Percentiles rank a stretch among this genome's conserved stretches.
These are phyloP conservation scores for Heliosperma pusillum DNA, from an alignment of 148 eudicot genomes.

Conservation along the genomic window DNA sequence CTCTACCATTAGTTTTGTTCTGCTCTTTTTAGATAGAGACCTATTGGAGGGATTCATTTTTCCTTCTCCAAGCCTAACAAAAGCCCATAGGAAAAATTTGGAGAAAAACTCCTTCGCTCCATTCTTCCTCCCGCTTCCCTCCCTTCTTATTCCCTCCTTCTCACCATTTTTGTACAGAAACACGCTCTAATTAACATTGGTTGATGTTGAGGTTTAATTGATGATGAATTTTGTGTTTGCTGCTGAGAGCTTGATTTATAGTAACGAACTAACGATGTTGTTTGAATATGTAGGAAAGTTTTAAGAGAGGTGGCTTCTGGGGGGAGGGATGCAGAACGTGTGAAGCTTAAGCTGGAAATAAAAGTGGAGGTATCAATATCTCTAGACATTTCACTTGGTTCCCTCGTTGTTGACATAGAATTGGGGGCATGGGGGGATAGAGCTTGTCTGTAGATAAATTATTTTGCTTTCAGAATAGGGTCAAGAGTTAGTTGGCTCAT, in stretches of 20 bases:
- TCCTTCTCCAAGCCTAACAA: no score
- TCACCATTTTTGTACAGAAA: no score
- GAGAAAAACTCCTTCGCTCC: no score
- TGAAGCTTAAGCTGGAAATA: slow-evolving; percentile 80
- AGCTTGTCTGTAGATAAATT: background rate
- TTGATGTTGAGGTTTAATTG: background rate
- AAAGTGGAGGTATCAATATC: slow-evolving; percentile 62
- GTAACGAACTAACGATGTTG: background rate
- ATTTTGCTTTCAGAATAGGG: background rate
- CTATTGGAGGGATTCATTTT: no score
- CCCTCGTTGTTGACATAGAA: background rate
- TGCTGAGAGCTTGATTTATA: background rate
- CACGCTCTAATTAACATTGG: background rate
- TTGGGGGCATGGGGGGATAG: background rate
- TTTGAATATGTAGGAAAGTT: slow-evolving; percentile 58
- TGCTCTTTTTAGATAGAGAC: no score
- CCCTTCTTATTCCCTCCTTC: no score
- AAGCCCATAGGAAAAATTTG: no score
- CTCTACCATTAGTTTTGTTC: no score
- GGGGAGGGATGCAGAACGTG: slow-evolving; percentile 85
- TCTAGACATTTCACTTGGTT: background rate
- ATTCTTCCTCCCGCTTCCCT: no score
- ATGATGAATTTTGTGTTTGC: background rate
- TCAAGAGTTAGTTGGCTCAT: background rate
- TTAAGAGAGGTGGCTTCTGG: slow-evolving; percentile 87